A percentile compares a stretch with the other conserved stretches of the same genome.
Evolutionary conservation across 2,329 filamentous ascomycete species (phyloP).

Genomic region (Colletotrichum tanaceti): DNA sequence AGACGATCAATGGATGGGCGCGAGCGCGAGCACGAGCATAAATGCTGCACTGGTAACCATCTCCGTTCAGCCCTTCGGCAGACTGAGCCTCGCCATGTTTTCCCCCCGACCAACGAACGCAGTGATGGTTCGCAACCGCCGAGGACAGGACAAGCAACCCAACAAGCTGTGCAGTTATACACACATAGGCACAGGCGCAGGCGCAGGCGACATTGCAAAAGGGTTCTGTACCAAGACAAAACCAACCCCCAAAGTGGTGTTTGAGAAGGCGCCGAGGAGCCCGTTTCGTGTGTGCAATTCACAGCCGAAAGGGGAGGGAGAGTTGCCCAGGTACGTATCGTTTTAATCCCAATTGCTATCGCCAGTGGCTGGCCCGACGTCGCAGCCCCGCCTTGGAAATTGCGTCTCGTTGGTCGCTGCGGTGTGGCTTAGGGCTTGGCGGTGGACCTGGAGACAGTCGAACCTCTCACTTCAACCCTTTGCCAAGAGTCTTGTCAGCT

Average conservation of each 20-base stretch:
- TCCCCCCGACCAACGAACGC: too few species aligned
- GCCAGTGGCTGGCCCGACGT: conserved; percentile 1
- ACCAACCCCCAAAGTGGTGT: neutral
- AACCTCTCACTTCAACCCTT: conserved; percentile 30
- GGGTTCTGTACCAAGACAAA: neutral
- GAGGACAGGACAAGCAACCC: neutral
- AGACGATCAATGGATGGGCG: neutral
- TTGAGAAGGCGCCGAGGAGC: conserved; percentile 8
- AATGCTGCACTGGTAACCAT: neutral
- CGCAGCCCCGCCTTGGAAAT: conserved; percentile 2
- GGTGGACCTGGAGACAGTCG: conserved; percentile 13
- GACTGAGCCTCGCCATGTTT: neutral
- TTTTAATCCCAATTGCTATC: neutral
- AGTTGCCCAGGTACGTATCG: neutral
- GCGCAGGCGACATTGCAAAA: neutral
- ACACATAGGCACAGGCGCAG: neutral
- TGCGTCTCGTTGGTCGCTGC: neutral
- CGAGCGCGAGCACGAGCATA: neutral
- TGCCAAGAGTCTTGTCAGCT: conserved; percentile 32
- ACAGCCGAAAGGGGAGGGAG: neutral
- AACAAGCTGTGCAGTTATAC: neutral
- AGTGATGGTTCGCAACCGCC: neutral
- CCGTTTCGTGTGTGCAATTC: neutral
- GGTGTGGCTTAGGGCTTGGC: conserved; percentile 37
- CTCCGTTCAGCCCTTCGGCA: too few species aligned